Conservation (phyloP, 768 basidiomycete genomes). For the Amanita polypyramis region DNA sequence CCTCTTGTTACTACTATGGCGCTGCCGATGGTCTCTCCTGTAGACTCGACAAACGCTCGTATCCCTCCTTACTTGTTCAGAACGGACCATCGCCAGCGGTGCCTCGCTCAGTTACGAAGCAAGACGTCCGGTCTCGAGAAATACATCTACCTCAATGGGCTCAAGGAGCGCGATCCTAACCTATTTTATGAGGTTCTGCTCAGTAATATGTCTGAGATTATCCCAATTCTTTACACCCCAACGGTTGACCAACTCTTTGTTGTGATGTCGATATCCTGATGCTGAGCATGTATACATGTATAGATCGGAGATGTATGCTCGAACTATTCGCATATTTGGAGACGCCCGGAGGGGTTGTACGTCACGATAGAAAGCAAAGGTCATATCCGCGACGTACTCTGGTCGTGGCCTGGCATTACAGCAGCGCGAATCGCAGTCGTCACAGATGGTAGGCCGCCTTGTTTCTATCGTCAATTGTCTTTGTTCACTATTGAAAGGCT, state of each 20-base stretch:
- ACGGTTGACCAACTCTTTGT: constrained; percentile 31
- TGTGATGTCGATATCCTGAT: constrained; percentile 8
- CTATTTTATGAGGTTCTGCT: constrained; percentile 59
- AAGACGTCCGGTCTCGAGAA: constrained; percentile 50
- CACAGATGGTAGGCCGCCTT: constrained; percentile 45
- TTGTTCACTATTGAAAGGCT: constrained; percentile 25
- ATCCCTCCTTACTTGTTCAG: constrained; percentile 38
- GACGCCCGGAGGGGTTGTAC: constrained; percentile 48
- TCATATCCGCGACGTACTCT: constrained; percentile 44
- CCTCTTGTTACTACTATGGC: constrained; percentile 10
- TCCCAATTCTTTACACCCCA: constrained; percentile 69
- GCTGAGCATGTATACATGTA: neutral
- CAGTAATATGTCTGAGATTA: constrained; percentile 52
- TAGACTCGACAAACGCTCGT: constrained; percentile 11
- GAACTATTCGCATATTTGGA: constrained; percentile 62
- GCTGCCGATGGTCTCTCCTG: neutral
- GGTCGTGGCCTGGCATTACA: constrained; percentile 34
- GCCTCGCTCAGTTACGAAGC: constrained; percentile 46
- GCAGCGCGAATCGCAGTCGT: constrained; percentile 61
- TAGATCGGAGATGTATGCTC: constrained; percentile 65
- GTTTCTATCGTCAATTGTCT: constrained; percentile 13
- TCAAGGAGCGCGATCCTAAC: constrained; percentile 51
- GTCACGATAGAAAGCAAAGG: constrained; percentile 62
- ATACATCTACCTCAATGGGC: constrained; percentile 58
- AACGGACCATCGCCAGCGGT: constrained; percentile 45